Conservation (phyloP, 345 rosid species). For the Salix dunnii region DNA sequence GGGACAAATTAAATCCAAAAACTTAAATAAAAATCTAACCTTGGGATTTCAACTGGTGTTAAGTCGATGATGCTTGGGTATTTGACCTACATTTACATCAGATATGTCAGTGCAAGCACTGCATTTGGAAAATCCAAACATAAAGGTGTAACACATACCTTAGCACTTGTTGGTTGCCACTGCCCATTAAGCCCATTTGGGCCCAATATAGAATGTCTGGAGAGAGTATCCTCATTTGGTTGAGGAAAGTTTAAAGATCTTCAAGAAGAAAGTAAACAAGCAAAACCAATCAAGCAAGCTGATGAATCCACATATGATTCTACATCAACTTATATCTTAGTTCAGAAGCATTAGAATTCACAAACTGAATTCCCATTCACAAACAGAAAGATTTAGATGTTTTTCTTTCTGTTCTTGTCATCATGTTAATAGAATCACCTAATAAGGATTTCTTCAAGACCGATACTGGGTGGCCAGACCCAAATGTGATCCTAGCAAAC, state of each 20-base stretch:
- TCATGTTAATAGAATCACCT: background rate
- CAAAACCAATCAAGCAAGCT: background rate
- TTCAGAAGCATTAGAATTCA: background rate
- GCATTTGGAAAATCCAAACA: slow-evolving; percentile 5
- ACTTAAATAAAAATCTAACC: slow-evolving; percentile 43
- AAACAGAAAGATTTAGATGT: background rate
- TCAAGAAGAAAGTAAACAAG: slow-evolving; percentile 24
- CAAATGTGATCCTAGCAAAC: background rate
- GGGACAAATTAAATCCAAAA: background rate
- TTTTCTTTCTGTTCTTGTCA: too few species aligned
- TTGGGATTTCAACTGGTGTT: slow-evolving; percentile 73
- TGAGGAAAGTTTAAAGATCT: slow-evolving; percentile 59
- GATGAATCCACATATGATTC: background rate
- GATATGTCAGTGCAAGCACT: slow-evolving; percentile 22
- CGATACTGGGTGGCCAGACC: background rate
- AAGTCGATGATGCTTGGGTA: slow-evolving; percentile 80
- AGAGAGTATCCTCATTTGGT: slow-evolving; percentile 82
- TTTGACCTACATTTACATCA: slow-evolving; percentile 47
- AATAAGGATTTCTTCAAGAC: background rate
- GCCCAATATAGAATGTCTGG: slow-evolving; percentile 87
- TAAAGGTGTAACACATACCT: slow-evolving; percentile 41
- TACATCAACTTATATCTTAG: slow-evolving; percentile 9
- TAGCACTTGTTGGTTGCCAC: slow-evolving; percentile 73
- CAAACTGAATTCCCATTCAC: background rate
- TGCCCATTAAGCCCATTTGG: slow-evolving; percentile 74